Evolutionary conservation across 2,329 filamentous ascomycete genomes (phyloP).

Genomic region (Paracamarosporium sp.): DNA sequence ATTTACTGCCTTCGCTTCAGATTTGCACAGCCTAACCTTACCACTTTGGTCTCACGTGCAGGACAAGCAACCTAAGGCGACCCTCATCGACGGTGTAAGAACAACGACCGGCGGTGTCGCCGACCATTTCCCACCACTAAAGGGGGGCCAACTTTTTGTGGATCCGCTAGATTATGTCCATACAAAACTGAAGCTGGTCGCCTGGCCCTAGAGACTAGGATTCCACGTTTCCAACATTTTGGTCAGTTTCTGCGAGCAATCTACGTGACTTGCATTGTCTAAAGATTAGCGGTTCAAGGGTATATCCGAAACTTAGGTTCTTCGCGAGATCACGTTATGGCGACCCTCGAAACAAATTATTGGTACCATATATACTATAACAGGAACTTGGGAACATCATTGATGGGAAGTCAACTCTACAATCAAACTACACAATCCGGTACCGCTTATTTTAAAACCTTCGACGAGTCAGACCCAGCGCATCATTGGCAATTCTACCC

Average conservation of each 20-base stretch:
- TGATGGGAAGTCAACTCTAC: slow-evolving; percentile 15
- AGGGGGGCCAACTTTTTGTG: not conserved
- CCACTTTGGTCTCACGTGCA: not conserved
- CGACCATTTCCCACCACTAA: not conserved
- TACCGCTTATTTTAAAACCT: slow-evolving; percentile 2
- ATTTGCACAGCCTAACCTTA: not conserved
- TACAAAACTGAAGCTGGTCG: not conserved
- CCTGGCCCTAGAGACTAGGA: not conserved
- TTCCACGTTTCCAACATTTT: not conserved
- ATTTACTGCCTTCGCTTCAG: not conserved
- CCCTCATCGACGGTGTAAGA: not conserved
- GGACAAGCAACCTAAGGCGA: not conserved
- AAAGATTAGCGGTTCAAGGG: not conserved
- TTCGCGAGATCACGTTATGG: not conserved
- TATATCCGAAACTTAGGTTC: not conserved
- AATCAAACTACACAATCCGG: not conserved
- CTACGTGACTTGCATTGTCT: not conserved
- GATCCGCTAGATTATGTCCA: not conserved
- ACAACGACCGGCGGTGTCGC: not conserved
- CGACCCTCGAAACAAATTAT: slow-evolving; percentile 18
- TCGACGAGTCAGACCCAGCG: not conserved
- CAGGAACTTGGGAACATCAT: slow-evolving; percentile 2
- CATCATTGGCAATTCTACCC: slow-evolving; percentile 17
- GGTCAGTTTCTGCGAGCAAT: too few relatives aligned
- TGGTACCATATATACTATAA: slow-evolving; percentile 31